Percentiles rank a stretch among this genome's conserved stretches.
phyloP scores from a whole-genome alignment of 768 basidiomycete genomes.

The Cyathus striatus region DNA sequence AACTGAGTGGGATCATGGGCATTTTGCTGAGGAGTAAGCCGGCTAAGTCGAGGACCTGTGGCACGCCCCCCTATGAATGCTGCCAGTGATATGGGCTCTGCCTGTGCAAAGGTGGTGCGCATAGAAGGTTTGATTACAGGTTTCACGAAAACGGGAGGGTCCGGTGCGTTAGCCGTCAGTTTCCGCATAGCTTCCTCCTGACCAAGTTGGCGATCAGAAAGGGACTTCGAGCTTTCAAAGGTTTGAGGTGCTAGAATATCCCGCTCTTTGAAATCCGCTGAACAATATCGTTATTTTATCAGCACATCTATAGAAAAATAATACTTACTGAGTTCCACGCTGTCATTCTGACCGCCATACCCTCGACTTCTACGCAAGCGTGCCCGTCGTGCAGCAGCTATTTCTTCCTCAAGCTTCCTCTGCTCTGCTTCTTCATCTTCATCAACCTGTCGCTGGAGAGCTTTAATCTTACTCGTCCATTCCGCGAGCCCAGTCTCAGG shows the following conservation, averaged over 20 bases:
- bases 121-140: not conserved
- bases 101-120: not conserved
- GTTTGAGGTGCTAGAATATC: too few species aligned
- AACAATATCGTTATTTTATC: not conserved
- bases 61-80: conserved; percentile 79
- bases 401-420: conserved; percentile 59
- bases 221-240: not conserved
- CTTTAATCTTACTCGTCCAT: conserved; percentile 79
- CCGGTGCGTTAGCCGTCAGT: not conserved
- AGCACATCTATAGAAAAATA: conserved; percentile 1
- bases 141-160: not conserved
- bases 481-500: conserved; percentile 69
- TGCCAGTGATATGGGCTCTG: conserved; percentile 59
- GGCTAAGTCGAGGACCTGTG: conserved; percentile 68
- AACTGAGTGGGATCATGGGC: conserved; percentile 61
- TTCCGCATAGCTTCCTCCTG: conserved; percentile 7
- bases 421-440: conserved; percentile 78
- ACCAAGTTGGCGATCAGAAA: not conserved
- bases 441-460: conserved; percentile 75
- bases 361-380: conserved; percentile 43
- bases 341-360: conserved; percentile 29
- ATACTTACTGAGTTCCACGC: conserved; percentile 43
- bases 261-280: not conserved
- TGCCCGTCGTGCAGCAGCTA: conserved; percentile 49
- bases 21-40: conserved; percentile 69